These are phyloP conservation scores for Globisporangium cylindrosporum DNA, from an alignment of 352 stramenopile species.

Conservation along the genomic window DNA sequence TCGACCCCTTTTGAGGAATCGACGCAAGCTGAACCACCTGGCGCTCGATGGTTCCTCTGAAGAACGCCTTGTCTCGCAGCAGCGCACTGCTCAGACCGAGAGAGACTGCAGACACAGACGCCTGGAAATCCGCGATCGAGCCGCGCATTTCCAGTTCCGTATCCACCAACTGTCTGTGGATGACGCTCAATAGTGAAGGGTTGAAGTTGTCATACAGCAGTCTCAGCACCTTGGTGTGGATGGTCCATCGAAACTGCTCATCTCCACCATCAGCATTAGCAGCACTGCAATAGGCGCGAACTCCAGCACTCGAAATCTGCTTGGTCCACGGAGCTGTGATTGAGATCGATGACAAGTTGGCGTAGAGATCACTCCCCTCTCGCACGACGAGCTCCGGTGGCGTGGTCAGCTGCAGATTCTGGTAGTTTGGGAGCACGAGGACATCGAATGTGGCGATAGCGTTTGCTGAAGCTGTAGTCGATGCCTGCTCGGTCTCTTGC, in stretches of 20 bases:
- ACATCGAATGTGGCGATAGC: conserved; percentile 1
- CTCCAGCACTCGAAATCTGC: neutral
- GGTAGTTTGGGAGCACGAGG: conserved; percentile 13
- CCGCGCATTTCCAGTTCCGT: conserved; percentile 16
- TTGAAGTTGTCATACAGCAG: conserved; percentile 9
- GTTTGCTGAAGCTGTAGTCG: neutral
- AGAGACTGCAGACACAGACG: conserved; percentile 10
- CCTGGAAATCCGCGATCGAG: conserved; percentile 8
- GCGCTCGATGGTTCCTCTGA: conserved; percentile 13
- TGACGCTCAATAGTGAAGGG: conserved; percentile 1
- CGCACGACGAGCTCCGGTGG: conserved; percentile 7
- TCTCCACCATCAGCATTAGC: neutral
- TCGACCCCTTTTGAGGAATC: neutral
- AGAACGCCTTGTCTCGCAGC: conserved; percentile 3
- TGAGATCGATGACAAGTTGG: conserved; percentile 9
- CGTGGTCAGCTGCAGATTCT: conserved; percentile 5
- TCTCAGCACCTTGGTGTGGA: conserved; percentile 9
- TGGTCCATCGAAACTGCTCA: conserved; percentile 12
- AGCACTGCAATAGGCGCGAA: neutral
- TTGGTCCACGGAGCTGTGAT: neutral
- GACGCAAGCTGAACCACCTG: conserved; percentile 11
- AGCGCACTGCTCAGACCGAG: conserved; percentile 6
- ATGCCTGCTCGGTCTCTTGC: neutral
- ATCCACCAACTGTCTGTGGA: neutral
- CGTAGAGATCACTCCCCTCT: neutral